A percentile compares a stretch with the other conserved stretches of the same genome.
These are phyloP conservation scores for Xylaria longipes DNA, from an alignment of 495 filamentous ascomycete species.

Conservation along the genomic window DNA sequence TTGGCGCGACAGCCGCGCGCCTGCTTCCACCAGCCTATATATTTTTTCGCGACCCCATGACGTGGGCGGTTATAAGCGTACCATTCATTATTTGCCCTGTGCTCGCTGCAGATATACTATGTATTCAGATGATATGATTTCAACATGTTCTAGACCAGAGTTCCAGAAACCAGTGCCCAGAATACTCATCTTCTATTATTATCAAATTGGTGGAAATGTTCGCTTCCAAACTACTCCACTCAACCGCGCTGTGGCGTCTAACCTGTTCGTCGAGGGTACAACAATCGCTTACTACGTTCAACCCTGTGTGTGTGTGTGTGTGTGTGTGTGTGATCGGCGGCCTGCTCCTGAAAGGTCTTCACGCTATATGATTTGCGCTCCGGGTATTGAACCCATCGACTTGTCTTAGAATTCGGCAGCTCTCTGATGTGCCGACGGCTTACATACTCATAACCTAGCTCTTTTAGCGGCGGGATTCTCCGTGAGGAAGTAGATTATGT, in stretches of 20 bases:
- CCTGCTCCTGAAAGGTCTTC: not conserved
- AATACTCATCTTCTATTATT: not conserved
- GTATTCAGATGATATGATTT: not conserved
- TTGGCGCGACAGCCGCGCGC: constrained; percentile 17
- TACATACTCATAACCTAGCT: not conserved
- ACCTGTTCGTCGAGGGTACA: not conserved
- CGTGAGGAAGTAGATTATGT: not conserved
- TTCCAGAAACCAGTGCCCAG: not conserved
- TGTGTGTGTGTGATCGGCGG: constrained; percentile 7
- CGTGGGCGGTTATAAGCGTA: not conserved
- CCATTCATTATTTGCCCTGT: not conserved
- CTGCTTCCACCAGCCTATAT: not conserved
- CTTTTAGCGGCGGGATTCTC: not conserved
- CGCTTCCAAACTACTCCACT: not conserved
- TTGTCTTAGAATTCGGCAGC: not conserved
- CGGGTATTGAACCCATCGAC: not conserved
- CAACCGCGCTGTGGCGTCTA: constrained; percentile 6
- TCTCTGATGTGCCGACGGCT: not conserved
- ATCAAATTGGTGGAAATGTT: not conserved
- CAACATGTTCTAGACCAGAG: not conserved
- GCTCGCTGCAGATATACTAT: not conserved
- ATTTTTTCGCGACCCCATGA: not conserved
- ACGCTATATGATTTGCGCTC: not conserved
- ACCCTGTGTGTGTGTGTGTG: too few relatives aligned
- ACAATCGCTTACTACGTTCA: not conserved